Evolutionary conservation across 2,329 filamentous ascomycete genomes (phyloP), one percentile per base, ranked within the genome.

Genomic region (Trichophyton mentagrophytes): DNA sequence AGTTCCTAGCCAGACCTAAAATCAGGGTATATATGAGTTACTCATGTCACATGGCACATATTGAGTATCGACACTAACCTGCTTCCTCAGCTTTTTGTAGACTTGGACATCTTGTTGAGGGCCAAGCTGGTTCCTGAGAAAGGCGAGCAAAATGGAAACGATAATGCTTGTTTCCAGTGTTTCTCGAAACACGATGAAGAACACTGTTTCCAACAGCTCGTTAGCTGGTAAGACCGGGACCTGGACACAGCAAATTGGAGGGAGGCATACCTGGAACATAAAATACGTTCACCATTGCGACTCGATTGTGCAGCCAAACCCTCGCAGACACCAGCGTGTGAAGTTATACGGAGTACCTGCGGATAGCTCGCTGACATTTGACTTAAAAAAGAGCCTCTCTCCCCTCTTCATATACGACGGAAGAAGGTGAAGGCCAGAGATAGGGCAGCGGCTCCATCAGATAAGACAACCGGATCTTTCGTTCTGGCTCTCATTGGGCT

Each of bases 121-220:
- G 1, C 61, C 61, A 20, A 62, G 57, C 49, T 62, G 61, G 8
- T 33, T 57, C 40, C 22, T 62, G 49, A 62, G 22, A 33, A 62
- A 59, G 1, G 57, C 8, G 42, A 62, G 61, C 9, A 62, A 51
- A 57, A 62, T 62, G 4, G 61, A 62, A 25, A 62, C 57, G 3
- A 62, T 42, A 46, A 62, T 57, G 33, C 61, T 62, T 30, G 61
- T 62, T 38, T 62, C 61, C n/a, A 62, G 57, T 57, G 61, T 57
- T 47, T 62, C 61, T 40, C 61, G 61, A 57, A 62, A 62, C 57
- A 62, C 61, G 44, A 62, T 62, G 33, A 62, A 62, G 36, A 62
- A 62, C 25, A 62, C 61, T 62, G 17, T 27, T 36, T 27, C 13
- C 46, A 53, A 30, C 13, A 5, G 30, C 15, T 55, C 27, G 11